Evolutionary conservation across 768 basidiomycete species (phyloP).

Genomic region (Boletus reticulatus): DNA sequence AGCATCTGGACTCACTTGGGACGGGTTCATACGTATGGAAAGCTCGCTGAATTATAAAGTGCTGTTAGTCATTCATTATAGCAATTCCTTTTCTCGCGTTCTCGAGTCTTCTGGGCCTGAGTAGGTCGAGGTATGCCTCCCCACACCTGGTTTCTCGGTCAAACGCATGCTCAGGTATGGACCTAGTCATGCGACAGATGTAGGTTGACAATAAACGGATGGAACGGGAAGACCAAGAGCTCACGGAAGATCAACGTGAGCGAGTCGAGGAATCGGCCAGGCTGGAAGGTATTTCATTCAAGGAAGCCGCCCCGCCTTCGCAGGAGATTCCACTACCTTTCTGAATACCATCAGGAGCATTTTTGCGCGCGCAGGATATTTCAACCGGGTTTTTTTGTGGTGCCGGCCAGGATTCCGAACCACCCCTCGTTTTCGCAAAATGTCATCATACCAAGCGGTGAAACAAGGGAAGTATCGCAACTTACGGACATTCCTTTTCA

Average conservation of each 20-base stretch:
- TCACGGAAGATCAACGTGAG: conserved; percentile 43
- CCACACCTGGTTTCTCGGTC: neutral
- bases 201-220: conserved; percentile 53
- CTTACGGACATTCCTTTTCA: no score
- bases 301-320: conserved; percentile 43
- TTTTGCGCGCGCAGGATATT: no score
- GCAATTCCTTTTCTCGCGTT: conserved; percentile 53
- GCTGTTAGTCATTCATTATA: conserved; percentile 38
- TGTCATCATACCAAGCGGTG: no score
- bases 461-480: no score
- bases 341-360: conserved; percentile 23
- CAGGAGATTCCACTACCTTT: conserved; percentile 58
- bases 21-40: conserved; percentile 65
- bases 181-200: conserved; percentile 40
- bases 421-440: no score
- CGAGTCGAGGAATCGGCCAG: conserved; percentile 58
- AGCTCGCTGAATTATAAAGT: conserved; percentile 54
- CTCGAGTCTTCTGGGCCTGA: conserved; percentile 30
- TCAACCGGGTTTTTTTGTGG: no score
- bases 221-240: conserved; percentile 45
- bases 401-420: no score
- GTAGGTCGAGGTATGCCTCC: conserved; percentile 21
- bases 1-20: conserved; percentile 26
- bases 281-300: conserved; percentile 57
- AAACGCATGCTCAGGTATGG: neutral